Percentiles rank a stretch among this genome's conserved stretches.
phyloP scores from a whole-genome alignment of 306 rosid species.

The Vachellia collinsii region DNA sequence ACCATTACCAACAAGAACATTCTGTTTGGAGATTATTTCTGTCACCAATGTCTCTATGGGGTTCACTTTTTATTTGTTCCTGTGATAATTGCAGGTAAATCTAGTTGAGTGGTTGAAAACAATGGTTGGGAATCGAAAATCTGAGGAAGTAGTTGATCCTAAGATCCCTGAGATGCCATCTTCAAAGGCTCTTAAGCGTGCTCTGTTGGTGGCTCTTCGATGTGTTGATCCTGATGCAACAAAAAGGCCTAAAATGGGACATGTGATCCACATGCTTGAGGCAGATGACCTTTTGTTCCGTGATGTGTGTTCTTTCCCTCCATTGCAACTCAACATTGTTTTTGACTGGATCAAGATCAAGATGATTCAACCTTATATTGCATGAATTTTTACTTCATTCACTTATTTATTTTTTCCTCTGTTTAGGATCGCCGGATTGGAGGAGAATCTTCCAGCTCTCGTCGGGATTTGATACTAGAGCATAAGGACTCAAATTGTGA shows the following conservation, averaged over 20 bases:
- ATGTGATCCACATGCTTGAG: constrained; percentile 97
- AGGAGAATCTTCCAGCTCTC: constrained; percentile 56
- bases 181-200: constrained; percentile 87
- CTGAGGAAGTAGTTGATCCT: constrained; percentile 90
- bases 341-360: constrained; percentile 7
- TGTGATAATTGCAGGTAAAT: constrained; percentile 65
- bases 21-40: constrained; percentile 24
- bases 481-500: constrained; percentile 48
- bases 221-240: constrained; percentile 97
- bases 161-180: constrained; percentile 85
- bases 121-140: constrained; percentile 82
- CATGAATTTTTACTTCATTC: constrained; percentile 17
- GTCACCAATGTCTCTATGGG: background rate
- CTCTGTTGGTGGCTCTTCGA: constrained; percentile 85
- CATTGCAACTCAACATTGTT: background rate
- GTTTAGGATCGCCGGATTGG: constrained; percentile 64
- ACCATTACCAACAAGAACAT: background rate
- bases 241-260: constrained; percentile 97
- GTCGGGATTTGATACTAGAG: constrained; percentile 50
- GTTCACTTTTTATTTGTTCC: background rate
- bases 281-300: constrained; percentile 81
- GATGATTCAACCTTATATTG: background rate
- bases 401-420: background rate
- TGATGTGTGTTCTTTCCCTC: constrained; percentile 57
- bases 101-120: constrained; percentile 90